Percentiles rank a stretch among this genome's conserved stretches.
Conservation (phyloP, 441 rosid genomes). For the Arabidopsis lyrata region DNA sequence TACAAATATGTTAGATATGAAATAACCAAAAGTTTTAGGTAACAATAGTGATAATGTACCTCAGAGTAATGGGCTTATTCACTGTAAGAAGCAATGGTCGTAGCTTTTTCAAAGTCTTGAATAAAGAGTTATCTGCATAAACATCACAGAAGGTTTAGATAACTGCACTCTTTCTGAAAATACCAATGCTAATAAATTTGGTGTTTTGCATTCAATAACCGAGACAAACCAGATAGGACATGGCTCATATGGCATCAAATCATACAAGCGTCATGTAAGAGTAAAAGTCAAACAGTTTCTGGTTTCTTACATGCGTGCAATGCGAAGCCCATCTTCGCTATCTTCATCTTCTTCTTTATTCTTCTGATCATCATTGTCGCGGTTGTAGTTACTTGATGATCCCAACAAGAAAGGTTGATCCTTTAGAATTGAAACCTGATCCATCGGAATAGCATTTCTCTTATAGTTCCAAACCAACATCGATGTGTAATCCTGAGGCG, state of each 20-base stretch:
- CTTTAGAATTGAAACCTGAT: slow-evolving; percentile 65
- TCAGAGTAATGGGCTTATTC: slow-evolving; percentile 24
- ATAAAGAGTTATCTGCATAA: slow-evolving; percentile 31
- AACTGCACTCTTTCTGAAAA: slow-evolving; percentile 13
- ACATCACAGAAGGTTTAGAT: slow-evolving; percentile 22
- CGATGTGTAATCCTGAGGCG: slow-evolving; percentile 86
- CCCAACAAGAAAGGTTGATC: slow-evolving; percentile 53
- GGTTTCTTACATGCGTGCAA: slow-evolving; percentile 60
- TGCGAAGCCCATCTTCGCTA: slow-evolving; percentile 55
- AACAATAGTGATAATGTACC: slow-evolving; percentile 5
- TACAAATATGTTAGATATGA: slow-evolving; percentile 44
- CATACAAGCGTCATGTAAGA: slow-evolving; percentile 23
- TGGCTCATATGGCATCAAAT: slow-evolving; percentile 11
- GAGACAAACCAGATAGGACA: slow-evolving; percentile 3
- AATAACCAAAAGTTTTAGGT: slow-evolving; percentile 1
- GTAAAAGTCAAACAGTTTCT: slow-evolving; percentile 18
- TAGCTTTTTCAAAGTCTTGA: slow-evolving; percentile 9
- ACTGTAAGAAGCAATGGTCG: slow-evolving; percentile 26
- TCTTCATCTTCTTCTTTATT: slow-evolving; percentile 66
- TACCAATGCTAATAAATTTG: slow-evolving; percentile 3
- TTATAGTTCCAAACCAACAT: slow-evolving; percentile 99
- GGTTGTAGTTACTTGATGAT: slow-evolving; percentile 47
- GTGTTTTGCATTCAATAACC: slow-evolving; percentile 2
- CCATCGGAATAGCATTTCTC: slow-evolving; percentile 75
- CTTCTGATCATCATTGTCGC: slow-evolving; percentile 38